Evolutionary conservation across 2,329 filamentous ascomycete genomes (phyloP).

Genomic region (Amphichorda felina): DNA sequence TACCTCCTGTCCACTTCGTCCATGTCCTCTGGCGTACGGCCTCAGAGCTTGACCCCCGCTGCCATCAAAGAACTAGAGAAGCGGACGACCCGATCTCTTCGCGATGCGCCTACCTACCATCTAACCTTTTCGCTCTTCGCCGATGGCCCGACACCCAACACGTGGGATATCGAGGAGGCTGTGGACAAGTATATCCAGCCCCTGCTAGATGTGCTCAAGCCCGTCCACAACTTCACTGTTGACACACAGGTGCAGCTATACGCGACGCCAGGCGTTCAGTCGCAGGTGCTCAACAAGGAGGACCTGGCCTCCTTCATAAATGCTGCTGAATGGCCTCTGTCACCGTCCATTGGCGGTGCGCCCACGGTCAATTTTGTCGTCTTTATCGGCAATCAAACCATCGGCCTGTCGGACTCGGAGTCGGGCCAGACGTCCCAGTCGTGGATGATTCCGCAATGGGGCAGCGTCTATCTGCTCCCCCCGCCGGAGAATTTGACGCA

Average conservation of each 20-base stretch:
- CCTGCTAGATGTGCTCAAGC: slow-evolving; percentile 63
- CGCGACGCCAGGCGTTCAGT: slow-evolving; percentile 55
- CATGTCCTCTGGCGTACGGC: slow-evolving; percentile 32
- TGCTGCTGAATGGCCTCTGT: slow-evolving; percentile 93
- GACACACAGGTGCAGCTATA: slow-evolving; percentile 95
- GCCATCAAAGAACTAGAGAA: slow-evolving; percentile 45
- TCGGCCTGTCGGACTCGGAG: slow-evolving; percentile 26
- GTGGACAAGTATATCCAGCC: slow-evolving; percentile 73
- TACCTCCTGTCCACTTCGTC: slow-evolving; percentile 54
- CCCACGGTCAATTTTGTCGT: slow-evolving; percentile 95
- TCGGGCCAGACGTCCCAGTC: slow-evolving; percentile 41
- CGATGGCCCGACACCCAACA: slow-evolving; percentile 62
- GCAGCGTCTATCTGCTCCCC: slow-evolving; percentile 51
- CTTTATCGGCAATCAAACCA: slow-evolving; percentile 73
- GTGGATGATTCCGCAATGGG: slow-evolving; percentile 97
- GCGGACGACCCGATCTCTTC: slow-evolving; percentile 75
- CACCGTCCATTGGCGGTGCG: slow-evolving; percentile 82
- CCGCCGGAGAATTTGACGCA: slow-evolving; percentile 28
- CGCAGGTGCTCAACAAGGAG: slow-evolving; percentile 62
- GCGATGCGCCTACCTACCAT: slow-evolving; percentile 89
- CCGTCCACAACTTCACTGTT: slow-evolving; percentile 90
- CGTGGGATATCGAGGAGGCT: slow-evolving; percentile 82
- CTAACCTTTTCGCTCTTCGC: slow-evolving; percentile 93
- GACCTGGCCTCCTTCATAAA: slow-evolving; percentile 94
- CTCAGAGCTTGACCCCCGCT: slow-evolving; percentile 35